Base-by-base conservation (phyloP, 129 eudicot genomes). In the Rutidosis leptorrhynchoides region DNA sequence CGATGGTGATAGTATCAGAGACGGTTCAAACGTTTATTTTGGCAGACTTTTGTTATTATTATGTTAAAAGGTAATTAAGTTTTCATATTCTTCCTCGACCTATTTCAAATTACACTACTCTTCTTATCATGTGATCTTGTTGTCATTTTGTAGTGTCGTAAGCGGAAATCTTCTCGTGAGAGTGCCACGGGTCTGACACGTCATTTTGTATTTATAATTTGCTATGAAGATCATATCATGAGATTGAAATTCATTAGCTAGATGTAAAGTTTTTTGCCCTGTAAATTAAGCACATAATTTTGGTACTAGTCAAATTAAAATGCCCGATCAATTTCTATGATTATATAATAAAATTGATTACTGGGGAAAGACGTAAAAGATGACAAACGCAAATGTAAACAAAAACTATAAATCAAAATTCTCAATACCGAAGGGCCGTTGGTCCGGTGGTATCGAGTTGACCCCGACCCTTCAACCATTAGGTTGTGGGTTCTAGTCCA, bases 21-120 rank as follows among this genome's bases (percentile, higher is more conserved):
- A 55, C 61, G 26, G 80, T 92, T 64, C 98, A 92, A 71, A 88
- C 98, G 7, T 83, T 85, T 72, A 88, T 91, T 65, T 81, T 91
- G 83, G 93, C 96, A 0, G 97, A 91, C 75, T 91, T 91, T 70
- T 87, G 94, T 68, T 91, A 91, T 72, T 91, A 91, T 72, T 91
- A 91, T 51, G 58, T 78, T 43, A 87, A 83, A 55, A 85, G 97
- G 97, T 90, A 56, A 69, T 33, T 12, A 21, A 1, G 9, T 14
- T 48, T 29, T 2, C n/a, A 24, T 2, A 6, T 3, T 54, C 3
- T 23, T n/a, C n/a, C 2, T 4, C 2, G 3, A 1, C 20, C 24
- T 0, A 6, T 10, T 49, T 22, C 15, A 33, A 2, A 32, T 3
- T 2, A 22, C 4, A 14, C 7, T 0, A 15, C 7, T 43, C 57